Evolutionary conservation across 1,284 basidiomycete genomes (phyloP), one percentile per base, ranked within the genome.

Genomic region (Malassezia slooffiae): DNA sequence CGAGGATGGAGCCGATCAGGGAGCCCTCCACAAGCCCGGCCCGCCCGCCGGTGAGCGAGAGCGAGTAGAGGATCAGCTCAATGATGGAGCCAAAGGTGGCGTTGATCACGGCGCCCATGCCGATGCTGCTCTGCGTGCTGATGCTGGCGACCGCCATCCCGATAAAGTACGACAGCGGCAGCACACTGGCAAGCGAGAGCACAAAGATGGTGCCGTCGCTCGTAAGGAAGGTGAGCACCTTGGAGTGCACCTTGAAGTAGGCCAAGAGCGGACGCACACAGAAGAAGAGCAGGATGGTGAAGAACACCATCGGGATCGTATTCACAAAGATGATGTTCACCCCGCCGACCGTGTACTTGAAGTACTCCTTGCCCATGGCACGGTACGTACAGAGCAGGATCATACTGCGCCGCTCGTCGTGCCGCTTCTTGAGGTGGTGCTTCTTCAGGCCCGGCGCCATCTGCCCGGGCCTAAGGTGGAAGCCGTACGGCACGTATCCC

Each of bases 111-210:
- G 93, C 93, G 52, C 93, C 93, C 89, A 97, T 96, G 11, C 93
- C 93, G 54, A 99, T 99, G 12, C 84, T 89, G 0, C 86, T 91
- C 70, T 97, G 93, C 0, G 93, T 91, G 17, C 85, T 89, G 67
- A 99, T 97, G 38, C 86, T 90, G 1, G 93, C 93, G 43, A 99
- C 93, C 2, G 93, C 93, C 93, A 97, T 97, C 17, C 93, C 93
- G 63, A 99, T 96, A 73, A 95, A 99, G 75, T 97, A 99, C 6
- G 86, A 90, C 6, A 99, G 76, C 0, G 93, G 93, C 52, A 99
- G 95, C 58, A 99, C 88, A 56, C 84, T 88, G 15, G 85, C 79
- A 24, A 99, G 75, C 55, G 84, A 80, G 61, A 91, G 72, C 32
- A 86, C 61, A 70, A 99, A 97, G 60, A 97, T 83, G 56, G 88